These are phyloP conservation scores for Thermothelomyces thermophilus DNA, from an alignment of 2,329 filamentous ascomycete genomes.

Conservation along the genomic window DNA sequence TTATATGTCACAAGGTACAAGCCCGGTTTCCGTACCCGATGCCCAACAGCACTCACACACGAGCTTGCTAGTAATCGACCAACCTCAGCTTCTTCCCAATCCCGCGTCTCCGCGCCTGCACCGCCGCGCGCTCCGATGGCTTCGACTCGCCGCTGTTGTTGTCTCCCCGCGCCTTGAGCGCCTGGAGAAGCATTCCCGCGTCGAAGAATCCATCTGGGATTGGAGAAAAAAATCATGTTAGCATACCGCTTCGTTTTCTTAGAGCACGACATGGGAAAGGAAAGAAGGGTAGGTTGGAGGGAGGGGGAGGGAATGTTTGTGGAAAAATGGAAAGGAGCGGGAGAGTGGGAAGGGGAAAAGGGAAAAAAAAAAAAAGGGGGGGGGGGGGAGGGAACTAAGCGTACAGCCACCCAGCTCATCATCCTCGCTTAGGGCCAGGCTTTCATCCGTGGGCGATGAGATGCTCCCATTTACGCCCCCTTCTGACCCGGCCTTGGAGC, in stretches of 20 bases:
- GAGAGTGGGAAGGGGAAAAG: background rate
- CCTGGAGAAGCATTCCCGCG: constrained; percentile 86
- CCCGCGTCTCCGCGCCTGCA: constrained; percentile 54
- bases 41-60: no score
- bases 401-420: constrained; percentile 91
- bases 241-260: no score
- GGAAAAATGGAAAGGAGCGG: background rate
- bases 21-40: no score
- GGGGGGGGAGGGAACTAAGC: constrained; percentile 34
- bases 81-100: constrained; percentile 68
- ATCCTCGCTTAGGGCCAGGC: constrained; percentile 67
- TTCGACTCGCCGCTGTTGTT: constrained; percentile 46
- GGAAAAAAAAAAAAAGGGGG: background rate
- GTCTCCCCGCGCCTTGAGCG: constrained; percentile 66
- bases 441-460: constrained; percentile 62
- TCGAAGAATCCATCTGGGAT: constrained; percentile 89
- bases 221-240: background rate
- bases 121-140: constrained; percentile 52
- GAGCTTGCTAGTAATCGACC: constrained; percentile 68
- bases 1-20: no score
- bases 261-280: background rate
- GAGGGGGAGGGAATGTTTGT: no score
- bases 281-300: background rate
- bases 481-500: constrained; percentile 23
- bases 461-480: constrained; percentile 44